Evolutionary conservation across 805 yeast genomes (phyloP), one percentile per base, ranked within the genome.

Genomic region (Cyberlindnera samutprakarnensis): DNA sequence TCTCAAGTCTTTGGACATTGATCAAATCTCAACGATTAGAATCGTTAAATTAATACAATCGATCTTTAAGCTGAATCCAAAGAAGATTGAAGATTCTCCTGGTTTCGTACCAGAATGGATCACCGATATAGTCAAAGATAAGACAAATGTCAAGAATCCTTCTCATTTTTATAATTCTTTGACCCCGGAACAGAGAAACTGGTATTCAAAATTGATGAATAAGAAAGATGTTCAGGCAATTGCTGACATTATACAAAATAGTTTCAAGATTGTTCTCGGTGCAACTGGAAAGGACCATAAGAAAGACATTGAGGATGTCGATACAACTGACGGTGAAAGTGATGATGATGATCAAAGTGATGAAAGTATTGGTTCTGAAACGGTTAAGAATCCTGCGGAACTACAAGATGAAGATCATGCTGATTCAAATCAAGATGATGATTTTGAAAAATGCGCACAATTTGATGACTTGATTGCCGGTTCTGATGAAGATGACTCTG

Each of bases 151-250:
- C 8, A 24, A 38, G 14, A 70, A 75, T 43, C 80, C 83, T 13
- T 54, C 65, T 2, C 57, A 66, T 25, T 55, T 59, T 21, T 74
- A 64, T 53, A 61, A 56, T 31, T 53, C 55, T 8, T 43, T 42
- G 61, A 61, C 38, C 43, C 48, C 23, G 26, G 58, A 28, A 5
- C 41, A 40, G 31, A 47, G 38, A 24, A 42, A 24, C 37, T 62
- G 33, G 31, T 61, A 41, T 45, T 66, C 47, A 58, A 71, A 44
- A 60, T 60, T 74, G 36, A 62, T 29, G 56, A 62, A 63, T 33
- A 52, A 69, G 40, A 64, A 63, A 23, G 60, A 68, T 25, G 61
- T 66, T n/a, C 63, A 74, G 41, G 70, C 72, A 14, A 51, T 66
- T 18, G 50, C 70, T 32, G 56, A 61, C 4, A 51, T 56, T 15